Evolutionary conservation across 257 asterid genomes (phyloP), one percentile per base, ranked within the genome.

Genomic region (Ilex aquifolium): DNA sequence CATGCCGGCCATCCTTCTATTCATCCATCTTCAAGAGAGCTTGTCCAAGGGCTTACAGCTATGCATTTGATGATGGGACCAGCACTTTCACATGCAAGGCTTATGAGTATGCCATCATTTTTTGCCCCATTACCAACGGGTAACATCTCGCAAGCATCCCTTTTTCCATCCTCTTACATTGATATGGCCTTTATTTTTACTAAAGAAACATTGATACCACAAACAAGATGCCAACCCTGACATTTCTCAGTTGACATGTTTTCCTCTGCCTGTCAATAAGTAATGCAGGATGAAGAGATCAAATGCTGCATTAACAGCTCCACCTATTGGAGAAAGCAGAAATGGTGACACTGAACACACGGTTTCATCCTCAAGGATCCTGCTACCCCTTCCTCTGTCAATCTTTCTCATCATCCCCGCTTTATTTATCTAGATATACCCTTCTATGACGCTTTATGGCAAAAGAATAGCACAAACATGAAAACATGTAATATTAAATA

Each of bases 21-120:
- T 76, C 97, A 0, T 77, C 76, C 44, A 79, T 90, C 59, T 90
- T 90, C 57, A 81, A 88, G 72, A 78, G 80, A 57, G 95, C 88
- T 39, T 88, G 90, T 71, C 95, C 95, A 13, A 83, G 80, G 61
- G 91, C 95, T 61, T 84, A 88, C 48, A 84, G 96, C 78, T 88
- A 80, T 69, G 95, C 93, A 59, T 86, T 69, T 63, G 95, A 86
- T 57, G 93, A 86, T 73, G 76, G 86, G 62, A 89, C 95, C 69
- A 84, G 96, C 91, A 89, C 95, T 69, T 86, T 84, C 71, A 89
- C 96, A 8, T 89, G 95, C 91, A 84, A 86, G 73, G 87, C 94
- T 58, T 54, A 68, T 0, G 81, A 77, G 31, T 89, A 89, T 61
- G 66, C 65, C 52, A 77, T 82, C 63, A 55, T 67, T 27, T 89